Evolutionary conservation across 2,329 filamentous ascomycete species (phyloP).

Genomic region (Calonectria pseudoreteaudii): DNA sequence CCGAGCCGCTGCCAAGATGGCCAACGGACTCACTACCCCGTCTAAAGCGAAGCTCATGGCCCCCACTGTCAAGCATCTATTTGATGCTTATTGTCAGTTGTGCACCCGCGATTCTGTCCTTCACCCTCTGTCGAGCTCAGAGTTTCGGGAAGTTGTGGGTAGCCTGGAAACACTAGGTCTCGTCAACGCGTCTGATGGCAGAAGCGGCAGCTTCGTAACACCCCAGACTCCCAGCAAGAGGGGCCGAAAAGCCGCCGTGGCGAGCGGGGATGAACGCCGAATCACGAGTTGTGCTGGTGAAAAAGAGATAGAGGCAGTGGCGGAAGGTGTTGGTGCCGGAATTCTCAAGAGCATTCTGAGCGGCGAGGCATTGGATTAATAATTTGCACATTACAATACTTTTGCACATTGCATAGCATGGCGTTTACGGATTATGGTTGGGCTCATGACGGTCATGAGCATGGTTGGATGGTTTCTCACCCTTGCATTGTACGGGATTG

Average conservation of each 20-base stretch:
- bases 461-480: slow-evolving; percentile 16
- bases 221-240: slow-evolving; percentile 79
- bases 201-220: slow-evolving; percentile 73
- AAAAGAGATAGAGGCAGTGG: slow-evolving; percentile 79
- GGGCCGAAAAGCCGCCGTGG: slow-evolving; percentile 67
- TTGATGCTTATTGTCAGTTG: slow-evolving; percentile 83
- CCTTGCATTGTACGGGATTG: slow-evolving; percentile 30
- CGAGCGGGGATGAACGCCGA: slow-evolving; percentile 76
- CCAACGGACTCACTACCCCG: slow-evolving; percentile 61
- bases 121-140: slow-evolving; percentile 88
- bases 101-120: slow-evolving; percentile 91
- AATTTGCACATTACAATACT: slow-evolving; percentile 20
- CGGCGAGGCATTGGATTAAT: slow-evolving; percentile 68
- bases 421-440: slow-evolving; percentile 31
- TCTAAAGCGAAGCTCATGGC: slow-evolving; percentile 72
- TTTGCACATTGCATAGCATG: slow-evolving; percentile 35
- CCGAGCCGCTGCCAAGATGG: slow-evolving; percentile 60
- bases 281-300: slow-evolving; percentile 85
- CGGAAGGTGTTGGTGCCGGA: slow-evolving; percentile 71
- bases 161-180: slow-evolving; percentile 91
- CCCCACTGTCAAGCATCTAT: slow-evolving; percentile 86
- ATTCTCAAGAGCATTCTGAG: slow-evolving; percentile 73
- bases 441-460: neutral
- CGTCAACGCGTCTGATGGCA: slow-evolving; percentile 77
- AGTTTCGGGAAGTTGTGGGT: slow-evolving; percentile 93